phyloP scores from a whole-genome alignment of 768 basidiomycete genomes.

The Termitomyces sp. region DNA sequence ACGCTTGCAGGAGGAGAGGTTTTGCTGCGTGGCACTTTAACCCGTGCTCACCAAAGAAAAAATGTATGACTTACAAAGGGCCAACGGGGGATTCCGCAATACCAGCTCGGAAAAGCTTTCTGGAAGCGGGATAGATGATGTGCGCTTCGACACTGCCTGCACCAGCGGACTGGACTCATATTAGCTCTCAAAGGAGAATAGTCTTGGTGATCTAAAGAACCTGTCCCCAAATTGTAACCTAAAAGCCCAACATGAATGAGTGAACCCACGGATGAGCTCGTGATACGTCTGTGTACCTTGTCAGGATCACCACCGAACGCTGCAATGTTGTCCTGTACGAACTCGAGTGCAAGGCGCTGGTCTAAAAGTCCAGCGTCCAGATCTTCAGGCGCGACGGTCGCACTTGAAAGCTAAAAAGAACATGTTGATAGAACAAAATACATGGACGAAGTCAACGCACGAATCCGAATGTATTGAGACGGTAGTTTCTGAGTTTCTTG shows the following conservation, averaged over 20 bases:
- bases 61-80: constrained; percentile 37
- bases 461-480: constrained; percentile 55
- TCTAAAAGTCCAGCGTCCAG: constrained; percentile 59
- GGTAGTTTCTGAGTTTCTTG: constrained; percentile 40
- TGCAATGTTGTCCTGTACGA: constrained; percentile 63
- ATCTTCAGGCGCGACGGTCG: constrained; percentile 38
- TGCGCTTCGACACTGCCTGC: constrained; percentile 46
- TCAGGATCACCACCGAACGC: constrained; percentile 60
- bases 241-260: not conserved
- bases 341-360: constrained; percentile 52
- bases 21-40: constrained; percentile 33
- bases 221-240: constrained; percentile 53
- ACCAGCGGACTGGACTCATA: constrained; percentile 37
- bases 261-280: not conserved
- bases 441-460: constrained; percentile 21
- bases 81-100: constrained; percentile 50
- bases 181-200: not conserved
- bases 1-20: constrained; percentile 40
- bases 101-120: constrained; percentile 42
- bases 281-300: constrained; percentile 30
- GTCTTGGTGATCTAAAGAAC: not conserved
- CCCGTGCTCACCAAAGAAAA: too few species aligned
- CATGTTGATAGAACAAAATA: not conserved
- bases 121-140: constrained; percentile 34
- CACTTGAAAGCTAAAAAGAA: constrained; percentile 37